Evolutionary conservation across 176 grass and related monocot genomes (phyloP).

Genomic region (Lolium rigidum): DNA sequence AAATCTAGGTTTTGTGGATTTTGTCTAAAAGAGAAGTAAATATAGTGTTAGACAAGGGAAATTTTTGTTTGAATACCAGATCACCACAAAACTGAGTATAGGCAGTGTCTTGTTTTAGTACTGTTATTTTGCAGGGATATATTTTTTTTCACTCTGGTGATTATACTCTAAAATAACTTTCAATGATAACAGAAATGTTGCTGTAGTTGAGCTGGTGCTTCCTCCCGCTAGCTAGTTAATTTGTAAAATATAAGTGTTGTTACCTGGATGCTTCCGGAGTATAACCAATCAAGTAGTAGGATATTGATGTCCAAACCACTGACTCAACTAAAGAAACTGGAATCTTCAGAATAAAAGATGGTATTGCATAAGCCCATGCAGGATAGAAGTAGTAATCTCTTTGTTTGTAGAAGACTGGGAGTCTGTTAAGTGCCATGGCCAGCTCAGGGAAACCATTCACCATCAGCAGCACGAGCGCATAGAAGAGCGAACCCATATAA

Average conservation of each 20-base stretch:
- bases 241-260: background rate
- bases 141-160: background rate
- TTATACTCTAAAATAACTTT: background rate
- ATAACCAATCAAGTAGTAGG: conserved; percentile 91
- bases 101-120: background rate
- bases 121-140: background rate
- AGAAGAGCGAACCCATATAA: conserved; percentile 82
- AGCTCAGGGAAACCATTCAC: conserved; percentile 85
- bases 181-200: background rate
- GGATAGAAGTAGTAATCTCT: conserved; percentile 84
- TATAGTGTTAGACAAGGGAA: background rate
- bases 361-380: conserved; percentile 86
- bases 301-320: conserved; percentile 73
- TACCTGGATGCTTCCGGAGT: conserved; percentile 70
- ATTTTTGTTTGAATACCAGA: conserved; percentile 3
- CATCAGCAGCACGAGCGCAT: conserved; percentile 61
- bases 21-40: background rate
- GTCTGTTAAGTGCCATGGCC: conserved; percentile 63
- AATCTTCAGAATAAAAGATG: conserved; percentile 69
- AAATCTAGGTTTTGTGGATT: background rate
- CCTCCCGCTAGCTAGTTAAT: too few relatives aligned
- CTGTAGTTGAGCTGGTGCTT: background rate
- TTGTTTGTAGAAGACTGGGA: conserved; percentile 85
- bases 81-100: conserved; percentile 5
- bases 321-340: conserved; percentile 76